Percentiles rank a stretch among this genome's conserved stretches.
These are phyloP conservation scores for Tulasnella sp. DNA, from an alignment of 768 basidiomycete genomes.

Conservation along the genomic window DNA sequence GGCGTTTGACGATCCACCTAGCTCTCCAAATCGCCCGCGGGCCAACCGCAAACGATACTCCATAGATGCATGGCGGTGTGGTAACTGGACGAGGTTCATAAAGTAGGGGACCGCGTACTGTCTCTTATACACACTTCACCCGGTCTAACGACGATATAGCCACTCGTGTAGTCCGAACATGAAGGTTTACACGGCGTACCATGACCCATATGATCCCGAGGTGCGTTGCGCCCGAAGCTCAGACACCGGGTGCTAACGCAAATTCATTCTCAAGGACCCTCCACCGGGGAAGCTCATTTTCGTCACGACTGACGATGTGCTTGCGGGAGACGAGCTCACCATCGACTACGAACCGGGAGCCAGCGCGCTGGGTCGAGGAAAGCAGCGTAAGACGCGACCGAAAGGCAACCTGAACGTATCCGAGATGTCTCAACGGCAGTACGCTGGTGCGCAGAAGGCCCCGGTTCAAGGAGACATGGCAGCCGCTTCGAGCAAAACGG, in stretches of 20 bases:
- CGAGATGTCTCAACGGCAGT: background rate
- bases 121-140: background rate
- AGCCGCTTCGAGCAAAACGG: background rate
- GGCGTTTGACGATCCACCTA: background rate
- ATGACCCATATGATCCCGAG: background rate
- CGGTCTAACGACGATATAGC: background rate
- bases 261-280: background rate
- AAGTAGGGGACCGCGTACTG: background rate
- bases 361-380: background rate
- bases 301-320: background rate
- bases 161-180: background rate
- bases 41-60: background rate
- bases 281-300: background rate
- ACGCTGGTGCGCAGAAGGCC: background rate
- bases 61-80: background rate
- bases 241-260: background rate
- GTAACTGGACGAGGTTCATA: background rate
- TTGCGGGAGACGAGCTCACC: background rate
- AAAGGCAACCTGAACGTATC: background rate
- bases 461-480: background rate
- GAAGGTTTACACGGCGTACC: background rate
- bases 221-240: background rate
- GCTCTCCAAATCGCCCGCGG: background rate
- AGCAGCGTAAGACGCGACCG: background rate
- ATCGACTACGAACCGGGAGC: background rate